Base-by-base conservation (phyloP, 2,329 filamentous ascomycete species). In the Microsporum canis region DNA sequence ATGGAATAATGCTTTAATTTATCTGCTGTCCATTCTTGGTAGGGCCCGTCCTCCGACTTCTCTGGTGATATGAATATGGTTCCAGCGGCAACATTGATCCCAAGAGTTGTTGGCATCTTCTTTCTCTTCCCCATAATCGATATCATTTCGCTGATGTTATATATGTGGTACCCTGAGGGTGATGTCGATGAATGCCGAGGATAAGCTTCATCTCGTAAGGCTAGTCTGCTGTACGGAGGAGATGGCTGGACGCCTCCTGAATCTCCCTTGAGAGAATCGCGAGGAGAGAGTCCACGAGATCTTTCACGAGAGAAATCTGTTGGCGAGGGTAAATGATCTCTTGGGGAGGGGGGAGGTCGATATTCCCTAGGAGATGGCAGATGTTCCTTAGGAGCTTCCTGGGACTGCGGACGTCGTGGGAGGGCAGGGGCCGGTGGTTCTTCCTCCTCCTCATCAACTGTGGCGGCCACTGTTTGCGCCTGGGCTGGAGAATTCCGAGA, bases 1-100 rank as follows among this genome's bases (percentile, higher is more conserved):
- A 95, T 90, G 27, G 91, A 96, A 73, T 97, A 97, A 74, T 96
- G 90, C n/a, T 88, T 91, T 81, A 99, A 87, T 72, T 88, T 94
- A 49, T 97, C 91, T 0, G 91, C 92, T 1, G 87, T 88, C 94
- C 94, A 99, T 74, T 95, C 91, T 70, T 95, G 87, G 63, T 89
- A 86, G 2, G 88, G 87, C 1, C 90, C 91, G 71, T 96, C 90
- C 64, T 85, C 82, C 57, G 85, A 81, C 71, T 88, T 89, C 71
- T 95, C 92, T 0, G 92, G 91, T 0, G 91, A 88, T 68, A 99
- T 89, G 75, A 96, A 85, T 66, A 99, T 95, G 36, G 87, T 84
- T 43, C 91, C 91, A 14, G 89, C 95, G 56, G 87, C 86, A 61
- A 94, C 80, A 71, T 97, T 96, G 70, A 97, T 87, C n/a, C 92